phyloP scores from a whole-genome alignment of 73 alveolate species.

The Stentor roeselii region DNA sequence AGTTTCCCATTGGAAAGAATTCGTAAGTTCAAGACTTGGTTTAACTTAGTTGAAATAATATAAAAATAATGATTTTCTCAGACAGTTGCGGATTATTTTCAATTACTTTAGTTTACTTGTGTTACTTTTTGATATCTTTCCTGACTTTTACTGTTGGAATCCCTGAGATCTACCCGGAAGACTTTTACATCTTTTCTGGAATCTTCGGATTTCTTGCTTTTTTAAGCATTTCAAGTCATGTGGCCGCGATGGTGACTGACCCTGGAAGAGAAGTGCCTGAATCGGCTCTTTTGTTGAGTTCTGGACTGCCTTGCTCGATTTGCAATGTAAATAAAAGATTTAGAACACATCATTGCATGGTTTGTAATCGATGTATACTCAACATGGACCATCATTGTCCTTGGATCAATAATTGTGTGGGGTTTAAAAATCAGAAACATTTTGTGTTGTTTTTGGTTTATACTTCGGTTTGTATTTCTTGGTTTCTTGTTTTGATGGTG shows the following conservation, averaged over 20 bases:
- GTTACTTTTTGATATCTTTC: background rate
- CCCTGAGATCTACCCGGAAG: background rate
- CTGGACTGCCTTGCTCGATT: background rate
- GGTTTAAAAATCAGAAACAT: constrained; percentile 23
- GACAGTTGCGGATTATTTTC: background rate
- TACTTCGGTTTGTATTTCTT: background rate
- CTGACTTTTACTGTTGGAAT: background rate
- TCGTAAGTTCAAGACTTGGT: background rate
- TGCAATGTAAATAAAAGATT: constrained; percentile 7
- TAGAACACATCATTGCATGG: constrained; percentile 31
- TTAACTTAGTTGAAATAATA: background rate
- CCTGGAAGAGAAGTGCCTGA: background rate
- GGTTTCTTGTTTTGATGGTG: no score
- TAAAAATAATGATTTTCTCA: background rate
- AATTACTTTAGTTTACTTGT: background rate
- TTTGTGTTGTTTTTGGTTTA: constrained; percentile 13
- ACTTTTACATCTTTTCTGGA: background rate
- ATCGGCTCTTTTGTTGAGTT: background rate
- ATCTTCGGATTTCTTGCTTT: background rate
- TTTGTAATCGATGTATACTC: constrained; percentile 13
- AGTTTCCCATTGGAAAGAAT: constrained; percentile 11
- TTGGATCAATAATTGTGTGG: constrained; percentile 34
- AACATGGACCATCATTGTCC: constrained; percentile 39
- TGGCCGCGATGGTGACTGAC: constrained; percentile 33
- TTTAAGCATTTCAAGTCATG: background rate